Base-by-base conservation (phyloP, 1,284 basidiomycete species). In the Neolentinus lepideus region DNA sequence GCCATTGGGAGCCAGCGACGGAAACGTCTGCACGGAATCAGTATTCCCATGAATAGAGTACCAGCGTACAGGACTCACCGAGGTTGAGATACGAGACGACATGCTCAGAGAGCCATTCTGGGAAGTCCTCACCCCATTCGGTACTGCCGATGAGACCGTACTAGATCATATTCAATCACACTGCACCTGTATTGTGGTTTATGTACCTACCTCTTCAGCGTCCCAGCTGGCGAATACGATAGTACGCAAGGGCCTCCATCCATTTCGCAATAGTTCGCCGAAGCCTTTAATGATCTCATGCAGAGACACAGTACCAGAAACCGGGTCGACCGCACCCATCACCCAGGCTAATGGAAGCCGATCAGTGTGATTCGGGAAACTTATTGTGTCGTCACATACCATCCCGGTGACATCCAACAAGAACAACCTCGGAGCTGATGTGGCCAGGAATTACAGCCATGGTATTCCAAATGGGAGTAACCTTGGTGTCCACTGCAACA, bases 211-310 rank as follows among this genome's bases (percentile, higher is more conserved):
- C 78, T 94, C 95, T 72, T 98, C 94, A 0, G 84, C 95, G 69
- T 96, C 93, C 94, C 92, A 97, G 60, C 85, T 90, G 3, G 90
- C 92, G 53, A 98, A 77, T n/a, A 96, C 71, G 63, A 96, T 83
- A n/a, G 91, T 95, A 55, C 94, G 77, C 38, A 94, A 71, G 3
- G 95, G 95, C 63, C 84, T 90, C 95, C 95, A 98, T 24, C 93
- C 94, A 12, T 73, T 75, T 60, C 73, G 74, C 21, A 90, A 66
- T 1, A 98, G 74, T 8, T 74, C 71, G 26, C 92, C 93, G 57
- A 94, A 81, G 19, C 90, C 92, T 35, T 84, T 82, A 57, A 95
- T 78, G 25, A 94, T 76, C 68, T 98, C 94, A 63, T 88, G 81
- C n/a, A 95, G 73, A 19, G 89, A 84, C 0, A 88, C 91, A 0